Conservation (phyloP, 306 rosid species). For the Lagenaria siceraria region DNA sequence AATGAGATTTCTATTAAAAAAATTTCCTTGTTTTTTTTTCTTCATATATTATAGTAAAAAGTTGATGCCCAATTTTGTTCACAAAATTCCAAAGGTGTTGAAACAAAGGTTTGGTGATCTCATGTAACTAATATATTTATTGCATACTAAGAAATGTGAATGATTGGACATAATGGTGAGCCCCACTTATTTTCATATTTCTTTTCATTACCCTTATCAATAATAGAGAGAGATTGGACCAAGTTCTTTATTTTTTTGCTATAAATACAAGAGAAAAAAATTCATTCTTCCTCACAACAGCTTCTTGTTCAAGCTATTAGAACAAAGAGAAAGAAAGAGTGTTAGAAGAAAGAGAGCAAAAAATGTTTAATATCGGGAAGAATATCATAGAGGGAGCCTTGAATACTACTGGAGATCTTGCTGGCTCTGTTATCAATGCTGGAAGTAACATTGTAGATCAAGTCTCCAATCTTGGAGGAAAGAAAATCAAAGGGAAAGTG, state of each 20-base stretch:
- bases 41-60: too few species aligned
- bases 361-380: background rate
- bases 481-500: constrained; percentile 38
- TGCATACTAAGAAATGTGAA: background rate
- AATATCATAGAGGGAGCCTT: background rate
- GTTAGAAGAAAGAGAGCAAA: background rate
- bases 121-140: too few species aligned
- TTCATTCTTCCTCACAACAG: background rate
- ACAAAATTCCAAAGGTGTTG: too few species aligned
- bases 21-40: background rate
- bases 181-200: too few species aligned
- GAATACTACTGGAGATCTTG: background rate
- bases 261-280: too few species aligned
- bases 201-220: background rate
- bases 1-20: background rate
- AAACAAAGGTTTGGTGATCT: too few species aligned
- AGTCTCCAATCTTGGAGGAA: background rate
- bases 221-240: background rate
- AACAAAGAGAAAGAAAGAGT: background rate
- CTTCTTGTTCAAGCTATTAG: background rate
- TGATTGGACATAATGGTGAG: background rate
- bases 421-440: background rate
- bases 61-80: too few species aligned
- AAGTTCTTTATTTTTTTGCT: background rate
- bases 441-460: background rate